A percentile compares a stretch with the other conserved stretches of the same genome.
Evolutionary conservation across 2,329 filamentous ascomycete genomes (phyloP).

Genomic region (Sporothrix curviconia): DNA sequence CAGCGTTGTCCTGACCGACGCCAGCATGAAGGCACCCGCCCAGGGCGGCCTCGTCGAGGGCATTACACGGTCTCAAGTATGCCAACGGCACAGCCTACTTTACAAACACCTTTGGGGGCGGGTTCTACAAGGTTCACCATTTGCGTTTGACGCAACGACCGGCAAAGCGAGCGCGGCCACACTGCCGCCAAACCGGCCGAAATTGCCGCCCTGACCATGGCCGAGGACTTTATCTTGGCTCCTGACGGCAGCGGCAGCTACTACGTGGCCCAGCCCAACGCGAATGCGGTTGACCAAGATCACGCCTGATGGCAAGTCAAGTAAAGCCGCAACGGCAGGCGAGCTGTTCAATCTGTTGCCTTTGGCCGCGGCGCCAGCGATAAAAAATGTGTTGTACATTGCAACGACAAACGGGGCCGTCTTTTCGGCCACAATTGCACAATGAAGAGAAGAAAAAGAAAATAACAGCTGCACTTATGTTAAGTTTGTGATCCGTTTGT

Average conservation of each 20-base stretch:
- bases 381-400: slow-evolving; percentile 12
- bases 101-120: slow-evolving; percentile 24
- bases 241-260: slow-evolving; percentile 6
- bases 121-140: slow-evolving; percentile 7
- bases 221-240: slow-evolving; percentile 5
- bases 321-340: slow-evolving; percentile 2
- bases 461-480: too few species aligned
- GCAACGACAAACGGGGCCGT: slow-evolving; percentile 8
- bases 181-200: not conserved
- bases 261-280: slow-evolving; percentile 10
- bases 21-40: slow-evolving; percentile 24
- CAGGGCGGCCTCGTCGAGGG: slow-evolving; percentile 28
- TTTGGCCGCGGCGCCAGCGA: slow-evolving; percentile 4
- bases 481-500: too few species aligned
- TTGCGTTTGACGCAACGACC: not conserved
- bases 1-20: slow-evolving; percentile 23
- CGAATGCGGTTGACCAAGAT: not conserved
- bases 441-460: not conserved
- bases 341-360: slow-evolving; percentile 9
- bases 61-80: slow-evolving; percentile 23
- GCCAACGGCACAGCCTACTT: slow-evolving; percentile 26
- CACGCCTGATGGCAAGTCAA: slow-evolving; percentile 1
- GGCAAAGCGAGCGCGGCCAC: too few species aligned
- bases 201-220: slow-evolving; percentile 6
- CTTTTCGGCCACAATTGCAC: not conserved